Evolutionary conservation across 2,329 filamentous ascomycete species (phyloP), one percentile per base, ranked within the genome.

Genomic region (Talaromyces sp.): DNA sequence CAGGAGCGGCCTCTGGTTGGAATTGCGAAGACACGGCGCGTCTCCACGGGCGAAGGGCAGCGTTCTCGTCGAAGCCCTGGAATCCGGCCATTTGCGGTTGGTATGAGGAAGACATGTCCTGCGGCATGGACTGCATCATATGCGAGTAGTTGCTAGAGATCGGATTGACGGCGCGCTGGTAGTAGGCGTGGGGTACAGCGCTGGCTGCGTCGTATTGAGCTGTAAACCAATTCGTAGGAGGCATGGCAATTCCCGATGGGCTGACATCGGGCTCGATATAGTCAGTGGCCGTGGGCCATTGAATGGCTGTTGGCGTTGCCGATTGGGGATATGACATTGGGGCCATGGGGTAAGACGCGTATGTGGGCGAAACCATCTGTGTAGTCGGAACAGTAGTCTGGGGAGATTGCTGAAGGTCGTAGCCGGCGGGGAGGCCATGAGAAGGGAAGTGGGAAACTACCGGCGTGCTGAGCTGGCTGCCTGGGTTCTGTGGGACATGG

Each of bases 1-100:
- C 63, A 25, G 59, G 58, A 36, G 62, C 56, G 25, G 61, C 55
- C 42, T 66, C 64, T 22, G 65, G 63, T 7, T 58, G 44, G 60
- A 72, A 71, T 15, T 71, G 66, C n/a, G 69, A 63, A 27, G 69
- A 68, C 62, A 70, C 66, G 27, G 66, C 65, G 4, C 69, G 71
- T 54, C 69, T 69, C 71, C 71, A 75, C 19, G 66, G 62, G 62
- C 70, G 57, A 19, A 63, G 52, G 30, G 56, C n/a, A 10, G 51
- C 42, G 22, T 39, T 49, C 33, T 62, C 42, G 22, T 62, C 60
- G 42, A 42, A 59, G 4, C 36, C 32, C 33, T 59, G 60, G 32
- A 58, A 59, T 10, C 55, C 44, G 27, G 42, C n/a, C 27, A 49
- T 19, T 2, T 25, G 32, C 32, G 27, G 32, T 59, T 51, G 57